Percentiles rank a stretch among this genome's conserved stretches.
Conservation (phyloP, 345 rosid species). For the Carallia pectinifolia region DNA sequence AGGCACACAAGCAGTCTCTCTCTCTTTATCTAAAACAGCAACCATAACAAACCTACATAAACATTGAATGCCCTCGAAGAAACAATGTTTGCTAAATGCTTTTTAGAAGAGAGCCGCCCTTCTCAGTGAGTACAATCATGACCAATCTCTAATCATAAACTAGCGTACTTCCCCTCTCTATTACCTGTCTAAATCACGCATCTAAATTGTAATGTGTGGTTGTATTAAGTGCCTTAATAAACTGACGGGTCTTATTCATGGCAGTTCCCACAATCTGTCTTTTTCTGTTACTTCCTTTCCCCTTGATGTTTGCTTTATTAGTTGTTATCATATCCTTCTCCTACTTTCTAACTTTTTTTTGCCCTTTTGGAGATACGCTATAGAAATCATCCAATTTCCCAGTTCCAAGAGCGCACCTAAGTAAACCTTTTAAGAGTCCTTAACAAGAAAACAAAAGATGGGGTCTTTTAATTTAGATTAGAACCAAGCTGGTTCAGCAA, state of each 20-base stretch:
- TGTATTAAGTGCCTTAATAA: conserved; percentile 33
- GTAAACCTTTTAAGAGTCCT: not conserved
- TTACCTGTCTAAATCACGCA: conserved; percentile 38
- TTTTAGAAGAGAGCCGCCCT: conserved; percentile 32
- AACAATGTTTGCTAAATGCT: conserved; percentile 9
- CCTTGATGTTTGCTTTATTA: not conserved
- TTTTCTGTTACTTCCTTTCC: conserved; percentile 14
- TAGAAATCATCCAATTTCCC: not conserved
- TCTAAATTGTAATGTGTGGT: conserved; percentile 24
- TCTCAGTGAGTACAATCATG: conserved; percentile 49
- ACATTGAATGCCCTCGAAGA: conserved; percentile 14
- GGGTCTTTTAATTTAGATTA: not conserved
- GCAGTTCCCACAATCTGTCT: conserved; percentile 52
- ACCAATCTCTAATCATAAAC: conserved; percentile 33
- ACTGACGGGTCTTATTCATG: conserved; percentile 48
- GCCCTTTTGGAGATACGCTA: conserved; percentile 18
- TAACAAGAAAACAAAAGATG: not conserved
- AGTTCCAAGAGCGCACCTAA: not conserved
- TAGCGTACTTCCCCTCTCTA: conserved; percentile 3
- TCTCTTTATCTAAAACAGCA: not conserved
- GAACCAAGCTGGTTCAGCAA: conserved; percentile 21
- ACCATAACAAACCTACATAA: not conserved
- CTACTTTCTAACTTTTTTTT: conserved; percentile 18
- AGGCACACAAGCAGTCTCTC: not conserved
- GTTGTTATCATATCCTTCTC: conserved; percentile 9